Base-by-base conservation (phyloP, 2,329 filamentous ascomycete species). In the Lachnum nothofagi region DNA sequence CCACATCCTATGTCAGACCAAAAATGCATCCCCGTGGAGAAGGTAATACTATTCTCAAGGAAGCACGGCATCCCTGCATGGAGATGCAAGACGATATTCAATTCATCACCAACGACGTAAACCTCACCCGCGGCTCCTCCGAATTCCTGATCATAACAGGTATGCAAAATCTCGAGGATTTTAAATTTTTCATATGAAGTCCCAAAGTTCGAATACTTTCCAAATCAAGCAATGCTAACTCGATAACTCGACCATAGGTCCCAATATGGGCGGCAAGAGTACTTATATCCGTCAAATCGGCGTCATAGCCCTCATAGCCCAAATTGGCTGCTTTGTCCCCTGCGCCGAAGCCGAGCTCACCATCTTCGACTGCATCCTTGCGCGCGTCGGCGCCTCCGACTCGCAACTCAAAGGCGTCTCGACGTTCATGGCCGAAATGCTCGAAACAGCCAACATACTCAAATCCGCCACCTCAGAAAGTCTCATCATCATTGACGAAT, bases 401-500 rank as follows among this genome's bases (percentile, higher is more conserved):
- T 95, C 88, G 5, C 93, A 97, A 68, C 84, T 98, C 55, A 97
- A 97, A 70, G 93, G 93, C 29, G 93, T 98, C 2, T 95, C 89
- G 3, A 98, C 93, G 0, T 98, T 98, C 69, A 98, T 98, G 94
- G 93, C 93, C 1, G 93, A 98, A 72, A 98, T 98, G 93, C 79
- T 98, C 19, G 93, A 98, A 68, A 98, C 93, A 1, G 90, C 93
- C 58, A 97, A 97, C 66, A 98, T 98, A 57, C 83, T 98, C 64
- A 97, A 97, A 71, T 94, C 89, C 0, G 93, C 93, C 2, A 98
- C 93, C 0, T 82, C 86, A 25, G 93, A 98, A 66, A 95, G 89
- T 4, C 79, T 98, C 45, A 97, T 98, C 70, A 97, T 98, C 68
- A 96, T 98, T 60, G 94, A 98, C 67, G 93, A 98, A 68, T 81